phyloP scores from a whole-genome alignment of 1,139 yeast species.

The Hyphopichia wangnamkhiaoensis region DNA sequence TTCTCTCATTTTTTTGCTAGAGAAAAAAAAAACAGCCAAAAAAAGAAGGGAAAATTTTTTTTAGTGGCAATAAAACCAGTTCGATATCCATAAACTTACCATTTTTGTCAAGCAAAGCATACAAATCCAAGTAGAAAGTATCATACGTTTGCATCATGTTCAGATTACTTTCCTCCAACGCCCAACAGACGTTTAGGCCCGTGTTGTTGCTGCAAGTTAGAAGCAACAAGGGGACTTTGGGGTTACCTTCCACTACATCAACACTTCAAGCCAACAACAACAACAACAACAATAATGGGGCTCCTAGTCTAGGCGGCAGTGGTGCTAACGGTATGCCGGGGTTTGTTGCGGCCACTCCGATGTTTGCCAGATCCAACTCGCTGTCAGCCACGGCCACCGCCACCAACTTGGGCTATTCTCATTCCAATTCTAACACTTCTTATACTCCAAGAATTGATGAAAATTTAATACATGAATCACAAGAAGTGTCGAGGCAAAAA shows the following conservation, averaged over 20 bases:
- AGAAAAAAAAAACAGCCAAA: too few species aligned
- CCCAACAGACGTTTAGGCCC: conserved; percentile 41
- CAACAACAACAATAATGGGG: conserved; percentile 3
- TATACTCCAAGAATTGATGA: conserved; percentile 1
- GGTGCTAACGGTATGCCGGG: too few species aligned
- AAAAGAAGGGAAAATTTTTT: neutral
- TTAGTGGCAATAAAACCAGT: neutral
- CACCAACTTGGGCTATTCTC: neutral
- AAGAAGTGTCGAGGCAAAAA: conserved; percentile 13
- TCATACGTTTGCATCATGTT: conserved; percentile 31
- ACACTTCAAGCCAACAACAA: conserved; percentile 3
- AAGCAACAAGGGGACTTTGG: conserved; percentile 26
- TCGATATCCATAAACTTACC: too few species aligned
- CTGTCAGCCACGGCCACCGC: neutral
- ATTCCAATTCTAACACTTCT: neutral
- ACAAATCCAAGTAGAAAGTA: neutral
- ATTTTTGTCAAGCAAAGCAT: too few species aligned
- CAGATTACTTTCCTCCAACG: conserved; percentile 39
- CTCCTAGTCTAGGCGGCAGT: too few species aligned
- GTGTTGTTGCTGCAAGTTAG: conserved; percentile 42
- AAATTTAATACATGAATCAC: conserved; percentile 5
- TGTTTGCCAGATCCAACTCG: conserved; percentile 19
- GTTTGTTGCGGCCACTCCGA: neutral
- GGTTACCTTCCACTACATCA: conserved; percentile 11
- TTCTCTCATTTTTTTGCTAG: too few species aligned